These are phyloP conservation scores for Isoetes taiwanensis DNA, from an alignment of 75 land plant genomes.

Conservation along the genomic window DNA sequence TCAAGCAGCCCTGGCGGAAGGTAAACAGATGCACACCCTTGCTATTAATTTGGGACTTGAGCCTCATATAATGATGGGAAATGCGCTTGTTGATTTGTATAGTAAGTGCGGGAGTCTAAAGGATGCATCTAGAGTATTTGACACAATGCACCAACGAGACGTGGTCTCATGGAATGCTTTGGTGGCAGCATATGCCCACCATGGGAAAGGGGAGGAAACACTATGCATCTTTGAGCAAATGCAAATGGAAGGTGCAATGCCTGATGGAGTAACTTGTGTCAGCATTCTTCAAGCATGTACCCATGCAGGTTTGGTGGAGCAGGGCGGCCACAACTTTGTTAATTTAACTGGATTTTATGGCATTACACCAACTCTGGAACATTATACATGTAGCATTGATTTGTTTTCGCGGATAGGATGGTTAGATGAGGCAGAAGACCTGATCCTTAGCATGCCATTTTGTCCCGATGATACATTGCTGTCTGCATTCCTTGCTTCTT, in stretches of 20 bases:
- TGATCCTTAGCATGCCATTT: background rate
- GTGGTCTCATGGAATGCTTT: constrained; percentile 13
- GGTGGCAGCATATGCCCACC: constrained; percentile 7
- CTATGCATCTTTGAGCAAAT: background rate
- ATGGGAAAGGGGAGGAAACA: background rate
- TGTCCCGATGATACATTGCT: too few relatives aligned
- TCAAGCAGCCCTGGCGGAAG: background rate
- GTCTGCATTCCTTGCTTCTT: too few relatives aligned
- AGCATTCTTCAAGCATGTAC: background rate
- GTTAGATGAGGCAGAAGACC: background rate
- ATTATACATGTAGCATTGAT: background rate
- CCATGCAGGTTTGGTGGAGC: background rate
- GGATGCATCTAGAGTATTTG: constrained; percentile 11
- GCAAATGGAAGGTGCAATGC: background rate
- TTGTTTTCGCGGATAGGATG: background rate
- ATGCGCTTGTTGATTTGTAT: constrained; percentile 14
- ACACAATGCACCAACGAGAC: constrained; percentile 3
- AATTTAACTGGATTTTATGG: background rate
- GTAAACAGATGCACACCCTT: constrained; percentile 8
- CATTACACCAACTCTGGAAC: background rate
- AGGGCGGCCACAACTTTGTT: background rate
- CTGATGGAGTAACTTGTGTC: background rate
- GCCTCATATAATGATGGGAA: constrained; percentile 6
- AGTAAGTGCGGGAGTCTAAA: constrained; percentile 11
- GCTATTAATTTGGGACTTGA: constrained; percentile 17